These are phyloP conservation scores for Cladophialophora bantiana DNA, from an alignment of 2,329 filamentous ascomycete genomes.

Conservation along the genomic window DNA sequence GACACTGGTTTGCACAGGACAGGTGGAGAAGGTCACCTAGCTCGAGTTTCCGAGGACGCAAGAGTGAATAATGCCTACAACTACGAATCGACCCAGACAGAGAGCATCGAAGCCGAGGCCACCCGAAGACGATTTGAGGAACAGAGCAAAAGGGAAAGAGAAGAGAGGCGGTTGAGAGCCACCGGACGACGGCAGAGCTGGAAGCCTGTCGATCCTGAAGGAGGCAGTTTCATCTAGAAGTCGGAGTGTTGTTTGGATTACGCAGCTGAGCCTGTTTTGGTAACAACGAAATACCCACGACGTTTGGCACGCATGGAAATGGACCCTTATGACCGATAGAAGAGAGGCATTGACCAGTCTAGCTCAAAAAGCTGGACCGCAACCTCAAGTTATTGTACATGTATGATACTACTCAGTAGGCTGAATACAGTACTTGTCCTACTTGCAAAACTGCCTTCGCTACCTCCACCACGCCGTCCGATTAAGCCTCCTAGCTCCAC, in stretches of 20 bases:
- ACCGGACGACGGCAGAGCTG: slow-evolving; percentile 33
- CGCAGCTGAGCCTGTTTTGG: slow-evolving; percentile 18
- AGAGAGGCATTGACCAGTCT: slow-evolving; percentile 7
- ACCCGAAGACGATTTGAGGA: slow-evolving; percentile 36
- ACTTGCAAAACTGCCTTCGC: background rate
- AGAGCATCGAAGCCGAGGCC: slow-evolving; percentile 23
- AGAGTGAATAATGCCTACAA: slow-evolving; percentile 24
- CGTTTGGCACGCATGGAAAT: slow-evolving; percentile 18
- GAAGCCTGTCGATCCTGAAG: slow-evolving; percentile 28
- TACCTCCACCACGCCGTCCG: background rate
- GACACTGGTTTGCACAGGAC: slow-evolving; percentile 20
- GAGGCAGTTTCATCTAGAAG: slow-evolving; percentile 19
- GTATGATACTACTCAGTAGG: slow-evolving; percentile 9
- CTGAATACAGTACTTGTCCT: slow-evolving; percentile 8
- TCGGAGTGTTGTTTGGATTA: slow-evolving; percentile 13
- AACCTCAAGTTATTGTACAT: slow-evolving; percentile 16
- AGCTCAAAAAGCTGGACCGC: background rate
- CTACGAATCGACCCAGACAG: background rate
- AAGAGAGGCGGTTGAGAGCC: slow-evolving; percentile 35
- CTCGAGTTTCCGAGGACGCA: slow-evolving; percentile 25
- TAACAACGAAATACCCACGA: slow-evolving; percentile 25
- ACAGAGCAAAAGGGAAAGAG: slow-evolving; percentile 38
- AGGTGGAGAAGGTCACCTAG: slow-evolving; percentile 28
- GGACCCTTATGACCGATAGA: slow-evolving; percentile 20
- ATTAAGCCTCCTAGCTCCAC: background rate